phyloP scores from a whole-genome alignment of 2,329 filamentous ascomycete genomes.

The Ascochyta lentis region DNA sequence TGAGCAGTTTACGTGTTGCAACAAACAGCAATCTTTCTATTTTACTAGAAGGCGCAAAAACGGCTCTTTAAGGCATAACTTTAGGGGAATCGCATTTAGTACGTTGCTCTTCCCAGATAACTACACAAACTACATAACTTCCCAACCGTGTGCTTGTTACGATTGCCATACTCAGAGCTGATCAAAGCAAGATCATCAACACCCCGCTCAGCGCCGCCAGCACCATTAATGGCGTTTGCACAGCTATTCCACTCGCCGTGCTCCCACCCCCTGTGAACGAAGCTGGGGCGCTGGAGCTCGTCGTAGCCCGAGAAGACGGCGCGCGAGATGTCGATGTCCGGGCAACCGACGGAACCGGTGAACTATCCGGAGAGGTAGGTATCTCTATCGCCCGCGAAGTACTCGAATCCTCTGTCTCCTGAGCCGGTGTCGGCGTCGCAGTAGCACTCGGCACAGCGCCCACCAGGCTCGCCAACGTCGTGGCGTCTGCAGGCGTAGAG shows the following conservation, averaged over 20 bases:
- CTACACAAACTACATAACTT: no score
- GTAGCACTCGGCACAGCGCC: constrained; percentile 7
- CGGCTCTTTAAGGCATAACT: no score
- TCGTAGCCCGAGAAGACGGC: not conserved
- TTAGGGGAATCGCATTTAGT: no score
- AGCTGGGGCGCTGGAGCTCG: constrained; percentile 1
- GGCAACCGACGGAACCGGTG: not conserved
- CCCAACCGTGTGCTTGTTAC: no score
- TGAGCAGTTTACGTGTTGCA: no score
- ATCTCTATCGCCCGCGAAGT: not conserved
- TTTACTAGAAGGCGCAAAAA: no score
- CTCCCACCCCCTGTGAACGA: not conserved
- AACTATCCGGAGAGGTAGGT: constrained; percentile 1
- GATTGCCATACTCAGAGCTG: not conserved
- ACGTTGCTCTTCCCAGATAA: no score
- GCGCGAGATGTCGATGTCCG: not conserved
- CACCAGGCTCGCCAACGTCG: constrained; percentile 10
- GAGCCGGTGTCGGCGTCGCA: not conserved
- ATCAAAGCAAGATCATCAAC: constrained; percentile 3
- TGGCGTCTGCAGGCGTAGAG: constrained; percentile 18
- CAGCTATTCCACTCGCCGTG: not conserved
- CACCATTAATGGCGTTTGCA: not conserved
- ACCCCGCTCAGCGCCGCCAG: not conserved
- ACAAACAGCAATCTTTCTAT: no score
- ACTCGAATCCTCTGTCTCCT: not conserved